Conservation (phyloP, 306 rosid genomes). For the Inga leiocalycina region DNA sequence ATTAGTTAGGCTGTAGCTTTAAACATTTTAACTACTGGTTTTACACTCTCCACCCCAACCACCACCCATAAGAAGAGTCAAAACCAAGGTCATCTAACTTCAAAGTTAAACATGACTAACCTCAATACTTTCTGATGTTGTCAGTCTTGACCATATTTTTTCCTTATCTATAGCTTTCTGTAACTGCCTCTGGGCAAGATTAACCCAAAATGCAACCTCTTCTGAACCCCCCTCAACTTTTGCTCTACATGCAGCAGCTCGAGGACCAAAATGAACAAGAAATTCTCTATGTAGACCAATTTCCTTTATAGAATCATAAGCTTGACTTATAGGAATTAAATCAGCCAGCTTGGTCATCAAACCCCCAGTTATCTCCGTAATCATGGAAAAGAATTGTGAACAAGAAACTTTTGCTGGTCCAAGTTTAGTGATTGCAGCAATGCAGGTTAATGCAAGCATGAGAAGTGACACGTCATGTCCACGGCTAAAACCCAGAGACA, state of each 20-base stretch:
- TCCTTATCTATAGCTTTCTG: slow-evolving; percentile 91
- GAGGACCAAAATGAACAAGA: slow-evolving; percentile 93
- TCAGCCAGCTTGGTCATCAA: slow-evolving; percentile 93
- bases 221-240: slow-evolving; percentile 77
- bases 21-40: slow-evolving; percentile 20
- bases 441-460: slow-evolving; percentile 83
- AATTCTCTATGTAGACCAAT: slow-evolving; percentile 84
- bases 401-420: slow-evolving; percentile 88
- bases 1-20: slow-evolving; percentile 10
- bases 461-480: slow-evolving; percentile 67
- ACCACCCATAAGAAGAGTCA: slow-evolving; percentile 29
- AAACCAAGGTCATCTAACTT: slow-evolving; percentile 32
- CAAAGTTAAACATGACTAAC: slow-evolving; percentile 49
- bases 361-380: slow-evolving; percentile 79
- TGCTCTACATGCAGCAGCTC: slow-evolving; percentile 80
- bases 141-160: slow-evolving; percentile 93
- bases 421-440: slow-evolving; percentile 81
- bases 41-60: slow-evolving; percentile 28
- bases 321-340: slow-evolving; percentile 71
- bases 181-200: slow-evolving; percentile 80
- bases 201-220: slow-evolving; percentile 94
- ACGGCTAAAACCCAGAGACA: slow-evolving; percentile 44
- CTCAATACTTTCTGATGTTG: slow-evolving; percentile 98
- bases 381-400: slow-evolving; percentile 80
- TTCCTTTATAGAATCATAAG: slow-evolving; percentile 73